phyloP scores from a whole-genome alignment of 1,284 basidiomycete genomes.

The Ceratobasidium papillatum region DNA sequence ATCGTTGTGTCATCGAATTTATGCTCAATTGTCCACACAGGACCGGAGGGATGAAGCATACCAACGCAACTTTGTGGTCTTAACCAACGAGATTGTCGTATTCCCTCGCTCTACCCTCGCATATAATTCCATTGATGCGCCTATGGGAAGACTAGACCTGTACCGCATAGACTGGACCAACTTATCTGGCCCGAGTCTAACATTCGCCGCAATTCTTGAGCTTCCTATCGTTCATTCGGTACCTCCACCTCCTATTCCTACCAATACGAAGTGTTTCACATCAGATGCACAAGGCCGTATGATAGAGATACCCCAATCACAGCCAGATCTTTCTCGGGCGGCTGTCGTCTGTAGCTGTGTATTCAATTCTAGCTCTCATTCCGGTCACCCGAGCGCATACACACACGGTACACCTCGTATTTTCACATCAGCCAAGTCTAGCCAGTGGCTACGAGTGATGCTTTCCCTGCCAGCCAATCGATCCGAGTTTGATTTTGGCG shows the following conservation, averaged over 20 bases:
- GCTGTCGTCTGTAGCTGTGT: background rate
- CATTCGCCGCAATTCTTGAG: background rate
- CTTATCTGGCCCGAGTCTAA: background rate
- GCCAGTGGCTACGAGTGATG: background rate
- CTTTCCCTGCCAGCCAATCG: background rate
- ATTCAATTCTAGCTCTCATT: background rate
- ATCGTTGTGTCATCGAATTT: background rate
- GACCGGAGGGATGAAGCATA: background rate
- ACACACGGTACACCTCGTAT: background rate
- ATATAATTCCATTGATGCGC: background rate
- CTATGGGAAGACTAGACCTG: background rate
- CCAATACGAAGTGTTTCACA: background rate
- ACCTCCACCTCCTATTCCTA: background rate
- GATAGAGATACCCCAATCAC: background rate
- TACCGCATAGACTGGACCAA: background rate
- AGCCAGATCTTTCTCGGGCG: background rate
- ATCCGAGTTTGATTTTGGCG: background rate
- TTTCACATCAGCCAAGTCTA: background rate
- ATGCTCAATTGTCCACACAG: background rate
- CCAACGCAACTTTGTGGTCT: background rate
- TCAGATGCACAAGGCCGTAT: background rate
- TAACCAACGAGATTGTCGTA: background rate
- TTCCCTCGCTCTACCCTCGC: background rate
- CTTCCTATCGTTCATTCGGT: conserved; percentile 1
- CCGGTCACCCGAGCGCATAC: background rate